Evolutionary conservation across 371 early-diverging fungal genomes (phyloP).

Genomic region (Rhizopus stolonifer): DNA sequence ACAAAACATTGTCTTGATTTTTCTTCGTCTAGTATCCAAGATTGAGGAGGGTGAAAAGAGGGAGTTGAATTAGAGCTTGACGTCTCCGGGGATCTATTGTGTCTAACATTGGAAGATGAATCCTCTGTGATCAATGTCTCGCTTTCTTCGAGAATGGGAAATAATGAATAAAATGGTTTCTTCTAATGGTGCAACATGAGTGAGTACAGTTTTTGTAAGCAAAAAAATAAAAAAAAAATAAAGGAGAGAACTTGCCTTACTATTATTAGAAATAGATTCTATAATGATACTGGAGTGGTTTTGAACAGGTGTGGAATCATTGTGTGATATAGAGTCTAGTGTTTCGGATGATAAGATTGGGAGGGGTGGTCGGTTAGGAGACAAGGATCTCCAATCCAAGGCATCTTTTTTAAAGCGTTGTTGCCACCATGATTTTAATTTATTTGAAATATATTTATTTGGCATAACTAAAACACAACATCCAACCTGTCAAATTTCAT

Average conservation of each 20-base stretch:
- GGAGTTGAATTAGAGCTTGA: not conserved
- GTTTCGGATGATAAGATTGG: slow-evolving; percentile 19
- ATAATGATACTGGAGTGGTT: not conserved
- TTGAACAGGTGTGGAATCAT: not conserved
- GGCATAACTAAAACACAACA: slow-evolving; percentile 1
- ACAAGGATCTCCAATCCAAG: slow-evolving; percentile 27
- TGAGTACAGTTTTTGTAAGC: too few relatives aligned
- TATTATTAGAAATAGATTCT: not conserved
- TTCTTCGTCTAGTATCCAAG: slow-evolving; percentile 30
- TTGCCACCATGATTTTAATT: slow-evolving; percentile 26
- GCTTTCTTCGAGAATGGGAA: slow-evolving; percentile 44
- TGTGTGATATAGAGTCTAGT: not conserved
- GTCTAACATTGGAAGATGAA: slow-evolving; percentile 5
- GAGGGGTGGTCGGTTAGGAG: slow-evolving; percentile 26
- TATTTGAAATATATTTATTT: slow-evolving; percentile 11
- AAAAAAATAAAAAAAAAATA: slow-evolving; percentile 1
- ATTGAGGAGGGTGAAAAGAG: not conserved
- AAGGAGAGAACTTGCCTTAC: slow-evolving; percentile 2
- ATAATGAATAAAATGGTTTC: slow-evolving; percentile 9
- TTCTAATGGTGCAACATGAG: not conserved
- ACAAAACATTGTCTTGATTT: slow-evolving; percentile 36
- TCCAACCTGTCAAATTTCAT: not conserved
- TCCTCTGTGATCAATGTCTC: slow-evolving; percentile 33
- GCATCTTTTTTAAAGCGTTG: slow-evolving; percentile 10
- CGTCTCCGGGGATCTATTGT: slow-evolving; percentile 1